Evolutionary conservation across 1,139 yeast genomes (phyloP), one percentile per base, ranked within the genome.

Genomic region (Taiozyma sp.): DNA sequence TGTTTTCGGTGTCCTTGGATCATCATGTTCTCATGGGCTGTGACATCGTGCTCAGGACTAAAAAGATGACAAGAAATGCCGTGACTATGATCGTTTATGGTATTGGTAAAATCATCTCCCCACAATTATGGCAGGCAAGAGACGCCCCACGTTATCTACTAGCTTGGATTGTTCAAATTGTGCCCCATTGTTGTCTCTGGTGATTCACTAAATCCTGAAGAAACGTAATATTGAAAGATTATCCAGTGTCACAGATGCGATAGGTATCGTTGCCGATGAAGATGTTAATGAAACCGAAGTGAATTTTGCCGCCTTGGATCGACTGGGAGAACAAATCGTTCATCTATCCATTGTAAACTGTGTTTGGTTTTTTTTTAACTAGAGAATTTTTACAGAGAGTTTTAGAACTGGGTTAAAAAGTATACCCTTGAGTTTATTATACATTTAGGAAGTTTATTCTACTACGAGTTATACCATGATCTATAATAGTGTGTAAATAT

Each of bases 151-250:
- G 78, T 54, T 75, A 71, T 53, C 43, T 64, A 45, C 74, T 75
- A 2, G 82, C 83, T 0, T 78, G 83, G 83, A 69, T 74, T 47
- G 78, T 78, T n/a, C 81, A 76, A 59, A 76, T 79, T 48, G 78
- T 78, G 75, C 80, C 2, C 80, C 81, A 4, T 50, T 65, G 2
- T 41, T 72, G 46, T 55, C 65, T 72, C 4, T 66, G 73, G 64
- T 74, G 4, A 74, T 75, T 38, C 69, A 75, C 68, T 69, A 50
- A 48, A 67, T 76, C 29, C 64, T 78, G 48, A 62, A 57, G 22
- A 66, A 56, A 51, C 69, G 80, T 62, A 77, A 76, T 53, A 62
- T 49, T 4, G 60, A 60, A 39, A 71, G 81, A 63, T 8, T 24
- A 24, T 8, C 16, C 8, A 5, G 28, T 28, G 8, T 47, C 4